phyloP scores from a whole-genome alignment of 2,329 filamentous ascomycete genomes.

The Cadophora sp. region DNA sequence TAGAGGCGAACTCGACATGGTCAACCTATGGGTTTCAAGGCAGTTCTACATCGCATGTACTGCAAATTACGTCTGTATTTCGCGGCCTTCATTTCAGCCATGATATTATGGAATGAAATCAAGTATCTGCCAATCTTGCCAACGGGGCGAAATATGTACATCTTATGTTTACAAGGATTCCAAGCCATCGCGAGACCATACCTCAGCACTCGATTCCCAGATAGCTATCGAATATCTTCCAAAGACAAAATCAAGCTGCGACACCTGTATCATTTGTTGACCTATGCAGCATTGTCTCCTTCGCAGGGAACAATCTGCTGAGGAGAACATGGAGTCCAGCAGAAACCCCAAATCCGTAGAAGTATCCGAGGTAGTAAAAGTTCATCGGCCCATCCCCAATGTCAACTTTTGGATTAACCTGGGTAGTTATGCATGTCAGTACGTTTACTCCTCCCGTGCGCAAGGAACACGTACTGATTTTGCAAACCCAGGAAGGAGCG shows the following conservation, averaged over 20 bases:
- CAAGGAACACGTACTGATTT: background rate
- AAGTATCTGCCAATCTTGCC: too few relatives aligned
- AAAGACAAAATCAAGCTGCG: background rate
- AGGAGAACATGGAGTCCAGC: slow-evolving; percentile 27
- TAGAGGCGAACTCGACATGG: too few relatives aligned
- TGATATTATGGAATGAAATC: too few relatives aligned
- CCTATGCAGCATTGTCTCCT: slow-evolving; percentile 25
- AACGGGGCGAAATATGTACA: too few relatives aligned
- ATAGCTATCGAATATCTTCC: background rate
- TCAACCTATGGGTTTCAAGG: too few relatives aligned
- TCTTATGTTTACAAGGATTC: background rate
- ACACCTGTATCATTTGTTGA: background rate
- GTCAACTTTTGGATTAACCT: slow-evolving; percentile 20
- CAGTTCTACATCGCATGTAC: too few relatives aligned
- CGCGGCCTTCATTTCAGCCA: too few relatives aligned
- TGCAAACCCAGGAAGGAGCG: slow-evolving; percentile 22
- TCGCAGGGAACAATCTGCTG: slow-evolving; percentile 22
- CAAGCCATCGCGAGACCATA: background rate
- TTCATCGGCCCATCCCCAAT: slow-evolving; percentile 16
- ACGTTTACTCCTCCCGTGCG: background rate
- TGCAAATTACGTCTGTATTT: too few relatives aligned
- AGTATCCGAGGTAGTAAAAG: slow-evolving; percentile 27
- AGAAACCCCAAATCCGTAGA: slow-evolving; percentile 23
- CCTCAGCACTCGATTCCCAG: background rate
- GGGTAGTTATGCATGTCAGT: background rate